Base-by-base conservation (phyloP, 2,329 filamentous ascomycete genomes). In the Epichloe gansuensis region DNA sequence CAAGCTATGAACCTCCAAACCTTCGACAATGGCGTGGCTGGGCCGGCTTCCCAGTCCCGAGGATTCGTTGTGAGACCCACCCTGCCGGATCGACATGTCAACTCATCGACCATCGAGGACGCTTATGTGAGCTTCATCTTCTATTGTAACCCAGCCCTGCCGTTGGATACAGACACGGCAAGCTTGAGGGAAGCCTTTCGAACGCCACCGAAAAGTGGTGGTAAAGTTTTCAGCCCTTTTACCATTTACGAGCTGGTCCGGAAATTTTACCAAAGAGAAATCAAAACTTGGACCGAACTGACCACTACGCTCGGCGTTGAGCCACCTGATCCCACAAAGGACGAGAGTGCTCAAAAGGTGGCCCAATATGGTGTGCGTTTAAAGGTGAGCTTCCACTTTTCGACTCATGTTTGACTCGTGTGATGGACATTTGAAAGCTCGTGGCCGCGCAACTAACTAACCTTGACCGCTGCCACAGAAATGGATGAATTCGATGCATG, bases 401-500 rank as follows among this genome's bases (percentile, higher is more conserved):
- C 8, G 17, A 4, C 8, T 12, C 17, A 21, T 21, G 11, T 23
- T 23, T 23, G 3, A 11, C 27, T 3, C 27, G 0, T 7, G 27
- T 8, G 6, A 31, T 11, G 31, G 31, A 31, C 9, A 9, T 31
- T 21, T 21, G 31, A 31, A 3, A 9, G 31, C 23, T 25, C 9
- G 31, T 8, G 31, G 5, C 12, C 8, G 40, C 17, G 4, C 5
- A 25, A 27, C n/a, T 21, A 31, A 35, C 41, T 43, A 39, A 50
- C 17, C 17, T 21, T 21, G 17, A 21, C 47, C 15, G 42, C 6
- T 25, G 47, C 8, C 5, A 13, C 60, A 87, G 87, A 84, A 91
- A 63, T 96, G 90, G 90, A 93, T 96, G 87, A 88, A 89, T 64
- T 90, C 89, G 5, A 91, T 95, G 85, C 90, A 95, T 65, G 82